These are phyloP conservation scores for Truncatella angustata DNA, from an alignment of 2,329 filamentous ascomycete species.

Conservation along the genomic window DNA sequence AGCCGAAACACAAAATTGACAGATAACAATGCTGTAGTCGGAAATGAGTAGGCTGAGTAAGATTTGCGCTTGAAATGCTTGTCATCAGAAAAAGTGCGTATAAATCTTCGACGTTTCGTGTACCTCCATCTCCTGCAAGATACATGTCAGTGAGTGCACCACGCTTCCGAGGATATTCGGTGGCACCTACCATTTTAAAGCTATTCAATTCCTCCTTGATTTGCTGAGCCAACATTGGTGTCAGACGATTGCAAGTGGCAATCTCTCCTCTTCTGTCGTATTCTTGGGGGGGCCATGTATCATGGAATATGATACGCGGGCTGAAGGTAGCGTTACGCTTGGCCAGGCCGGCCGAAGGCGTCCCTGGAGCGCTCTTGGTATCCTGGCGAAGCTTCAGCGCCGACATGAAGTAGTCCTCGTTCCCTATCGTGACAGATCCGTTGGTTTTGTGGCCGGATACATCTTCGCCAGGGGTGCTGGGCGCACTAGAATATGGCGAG, in stretches of 20 bases:
- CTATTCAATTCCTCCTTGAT: slow-evolving; percentile 99
- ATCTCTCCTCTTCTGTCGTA: slow-evolving; percentile 96
- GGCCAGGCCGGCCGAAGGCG: slow-evolving; percentile 61
- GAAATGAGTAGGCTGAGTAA: slow-evolving; percentile 28
- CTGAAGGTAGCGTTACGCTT: slow-evolving; percentile 76
- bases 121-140: slow-evolving; percentile 91
- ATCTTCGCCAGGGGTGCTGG: slow-evolving; percentile 84
- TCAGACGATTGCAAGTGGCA: slow-evolving; percentile 95
- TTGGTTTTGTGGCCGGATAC: slow-evolving; percentile 63
- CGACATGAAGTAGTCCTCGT: slow-evolving; percentile 87
- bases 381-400: slow-evolving; percentile 71
- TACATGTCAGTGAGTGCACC: slow-evolving; percentile 38
- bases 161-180: no score
- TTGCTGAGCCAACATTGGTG: slow-evolving; percentile 94
- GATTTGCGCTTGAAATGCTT: slow-evolving; percentile 28
- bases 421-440: slow-evolving; percentile 71
- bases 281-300: slow-evolving; percentile 93
- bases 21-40: slow-evolving; percentile 30
- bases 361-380: slow-evolving; percentile 76
- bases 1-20: slow-evolving; percentile 49
- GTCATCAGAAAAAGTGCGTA: slow-evolving; percentile 96
- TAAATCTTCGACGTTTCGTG: slow-evolving; percentile 99
- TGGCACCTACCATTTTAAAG: slow-evolving; percentile 97
- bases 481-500: slow-evolving; percentile 80
- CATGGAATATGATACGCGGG: slow-evolving; percentile 89